Evolutionary conservation across 108 stramenopile species (phyloP).

Genomic region (Cyclotella kingstonii): DNA sequence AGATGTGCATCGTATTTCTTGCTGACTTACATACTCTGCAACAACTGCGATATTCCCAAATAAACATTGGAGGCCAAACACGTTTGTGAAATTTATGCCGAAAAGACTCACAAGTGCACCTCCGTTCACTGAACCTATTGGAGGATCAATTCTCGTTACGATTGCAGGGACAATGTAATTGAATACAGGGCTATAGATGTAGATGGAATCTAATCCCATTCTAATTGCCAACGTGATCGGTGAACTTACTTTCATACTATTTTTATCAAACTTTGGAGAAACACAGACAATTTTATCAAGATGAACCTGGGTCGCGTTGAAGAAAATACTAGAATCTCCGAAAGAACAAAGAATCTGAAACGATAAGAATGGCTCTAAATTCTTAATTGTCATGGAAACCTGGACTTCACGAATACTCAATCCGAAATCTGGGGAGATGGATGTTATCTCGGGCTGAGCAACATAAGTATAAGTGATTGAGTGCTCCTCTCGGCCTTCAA

Average conservation of each 20-base stretch:
- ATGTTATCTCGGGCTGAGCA: slow-evolving; percentile 17
- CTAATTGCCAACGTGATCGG: slow-evolving; percentile 17
- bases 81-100: slow-evolving; percentile 28
- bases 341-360: slow-evolving; percentile 20
- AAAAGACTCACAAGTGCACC: slow-evolving; percentile 22
- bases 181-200: slow-evolving; percentile 4
- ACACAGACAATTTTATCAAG: slow-evolving; percentile 7
- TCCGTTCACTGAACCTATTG: slow-evolving; percentile 27
- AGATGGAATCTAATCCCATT: slow-evolving; percentile 10
- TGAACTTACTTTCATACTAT: slow-evolving; percentile 9
- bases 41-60: slow-evolving; percentile 17
- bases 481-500: slow-evolving; percentile 1
- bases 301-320: slow-evolving; percentile 1
- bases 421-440: slow-evolving; percentile 22
- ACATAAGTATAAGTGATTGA: slow-evolving; percentile 21
- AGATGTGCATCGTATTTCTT: slow-evolving; percentile 15
- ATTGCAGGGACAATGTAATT: slow-evolving; percentile 30
- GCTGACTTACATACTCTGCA: slow-evolving; percentile 22
- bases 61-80: slow-evolving; percentile 29
- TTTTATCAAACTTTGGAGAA: slow-evolving; percentile 1
- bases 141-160: slow-evolving; percentile 31
- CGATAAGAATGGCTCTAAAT: slow-evolving; percentile 19
- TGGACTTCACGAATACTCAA: slow-evolving; percentile 26
- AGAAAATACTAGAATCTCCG: slow-evolving; percentile 11
- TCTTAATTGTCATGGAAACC: slow-evolving; percentile 5